Evolutionary conservation across 106 monocot genomes (phyloP).

Genomic region (Cymbidium sinense): DNA sequence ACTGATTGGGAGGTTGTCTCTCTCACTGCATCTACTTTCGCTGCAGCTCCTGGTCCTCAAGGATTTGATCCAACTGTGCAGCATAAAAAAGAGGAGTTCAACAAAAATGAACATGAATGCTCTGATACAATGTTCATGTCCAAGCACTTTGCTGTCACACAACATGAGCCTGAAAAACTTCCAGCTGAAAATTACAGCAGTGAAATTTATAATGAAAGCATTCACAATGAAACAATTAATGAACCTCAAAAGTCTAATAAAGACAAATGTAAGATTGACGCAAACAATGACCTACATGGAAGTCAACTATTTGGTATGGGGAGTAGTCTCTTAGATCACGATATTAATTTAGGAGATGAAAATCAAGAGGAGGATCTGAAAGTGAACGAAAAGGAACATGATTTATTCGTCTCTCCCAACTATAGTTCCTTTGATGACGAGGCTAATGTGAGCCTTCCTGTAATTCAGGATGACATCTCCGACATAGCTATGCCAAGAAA

Average conservation of each 20-base stretch:
- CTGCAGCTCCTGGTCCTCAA: constrained; percentile 47
- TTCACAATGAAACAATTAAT: constrained; percentile 8
- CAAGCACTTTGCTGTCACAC: constrained; percentile 64
- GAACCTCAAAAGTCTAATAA: constrained; percentile 5
- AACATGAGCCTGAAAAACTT: constrained; percentile 53
- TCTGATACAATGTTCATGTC: constrained; percentile 59
- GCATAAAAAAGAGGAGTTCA: constrained; percentile 11
- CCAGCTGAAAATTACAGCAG: constrained; percentile 23
- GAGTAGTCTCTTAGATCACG: constrained; percentile 9
- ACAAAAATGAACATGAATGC: constrained; percentile 14
- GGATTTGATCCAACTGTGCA: constrained; percentile 9
- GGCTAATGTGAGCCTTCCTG: constrained; percentile 9
- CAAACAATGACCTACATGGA: not conserved
- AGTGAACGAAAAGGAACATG: constrained; percentile 23
- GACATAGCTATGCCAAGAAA: constrained; percentile 12
- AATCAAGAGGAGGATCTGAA: constrained; percentile 18
- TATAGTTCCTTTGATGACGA: constrained; percentile 20
- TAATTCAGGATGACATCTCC: constrained; percentile 11
- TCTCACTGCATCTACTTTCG: constrained; percentile 67
- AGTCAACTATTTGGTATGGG: constrained; percentile 37
- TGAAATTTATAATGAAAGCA: constrained; percentile 26
- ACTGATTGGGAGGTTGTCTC: constrained; percentile 86
- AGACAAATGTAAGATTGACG: constrained; percentile 25
- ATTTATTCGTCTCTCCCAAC: constrained; percentile 20
- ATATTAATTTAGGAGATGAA: constrained; percentile 24